Conservation (phyloP, 2,329 filamentous ascomycete species). For the Fusarium chuoi region DNA sequence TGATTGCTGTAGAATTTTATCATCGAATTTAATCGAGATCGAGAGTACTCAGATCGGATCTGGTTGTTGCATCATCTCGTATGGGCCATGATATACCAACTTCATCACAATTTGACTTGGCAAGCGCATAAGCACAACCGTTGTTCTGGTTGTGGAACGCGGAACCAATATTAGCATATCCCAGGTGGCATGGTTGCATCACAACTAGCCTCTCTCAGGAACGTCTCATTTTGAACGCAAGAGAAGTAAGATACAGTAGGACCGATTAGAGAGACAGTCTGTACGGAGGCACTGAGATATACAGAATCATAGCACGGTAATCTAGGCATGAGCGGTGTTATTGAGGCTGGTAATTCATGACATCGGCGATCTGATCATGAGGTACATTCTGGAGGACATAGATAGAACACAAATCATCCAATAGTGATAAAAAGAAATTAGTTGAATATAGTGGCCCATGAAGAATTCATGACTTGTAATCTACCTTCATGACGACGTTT, state of each 20-base stretch:
- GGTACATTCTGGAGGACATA: background rate
- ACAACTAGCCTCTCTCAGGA: background rate
- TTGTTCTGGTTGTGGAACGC: background rate
- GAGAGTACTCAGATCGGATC: background rate
- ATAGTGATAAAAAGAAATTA: background rate
- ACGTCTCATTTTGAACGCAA: rapidly evolving
- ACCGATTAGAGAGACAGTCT: background rate
- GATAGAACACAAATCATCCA: background rate
- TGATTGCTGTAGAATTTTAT: background rate
- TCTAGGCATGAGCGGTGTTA: background rate
- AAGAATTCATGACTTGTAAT: too few relatives aligned
- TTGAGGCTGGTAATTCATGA: background rate
- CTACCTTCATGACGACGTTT: too few relatives aligned
- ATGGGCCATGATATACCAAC: rapidly evolving
- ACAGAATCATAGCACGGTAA: background rate
- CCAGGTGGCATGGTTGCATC: background rate
- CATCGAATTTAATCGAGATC: background rate
- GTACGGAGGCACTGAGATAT: background rate
- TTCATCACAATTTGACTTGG: too few relatives aligned
- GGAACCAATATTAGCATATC: background rate
- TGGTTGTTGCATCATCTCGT: background rate
- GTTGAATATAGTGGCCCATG: too few relatives aligned
- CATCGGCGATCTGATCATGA: background rate
- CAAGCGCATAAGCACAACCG: rapidly evolving
- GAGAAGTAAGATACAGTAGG: background rate